Percentiles rank a stretch among this genome's conserved stretches.
phyloP scores from a whole-genome alignment of 2,329 filamentous ascomycete species.

The Trichophyton mentagrophytes region DNA sequence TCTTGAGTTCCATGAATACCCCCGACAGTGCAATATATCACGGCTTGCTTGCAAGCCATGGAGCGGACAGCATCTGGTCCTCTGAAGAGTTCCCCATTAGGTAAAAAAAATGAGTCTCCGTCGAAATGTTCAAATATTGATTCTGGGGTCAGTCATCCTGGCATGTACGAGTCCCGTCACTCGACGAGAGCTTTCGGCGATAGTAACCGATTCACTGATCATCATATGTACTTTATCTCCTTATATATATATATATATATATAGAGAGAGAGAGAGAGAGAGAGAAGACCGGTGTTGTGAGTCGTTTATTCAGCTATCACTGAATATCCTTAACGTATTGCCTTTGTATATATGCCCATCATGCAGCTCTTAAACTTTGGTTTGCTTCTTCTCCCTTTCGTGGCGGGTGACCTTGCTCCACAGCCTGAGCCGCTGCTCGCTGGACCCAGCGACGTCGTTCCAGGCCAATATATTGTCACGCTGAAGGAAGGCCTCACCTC shows the following conservation, averaged over 20 bases:
- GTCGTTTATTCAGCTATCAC: background rate
- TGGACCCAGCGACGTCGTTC: conserved; percentile 4
- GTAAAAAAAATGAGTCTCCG: background rate
- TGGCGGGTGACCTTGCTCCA: background rate
- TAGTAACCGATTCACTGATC: background rate
- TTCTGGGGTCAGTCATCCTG: background rate
- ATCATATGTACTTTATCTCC: background rate
- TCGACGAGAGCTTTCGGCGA: background rate
- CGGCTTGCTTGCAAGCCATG: background rate
- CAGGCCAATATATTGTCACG: conserved; percentile 9
- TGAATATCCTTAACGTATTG: background rate
- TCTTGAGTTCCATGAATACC: background rate
- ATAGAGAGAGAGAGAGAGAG: background rate
- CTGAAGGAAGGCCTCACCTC: conserved; percentile 8
- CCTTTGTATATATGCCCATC: background rate
- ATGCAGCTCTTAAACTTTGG: background rate
- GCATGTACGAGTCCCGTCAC: background rate
- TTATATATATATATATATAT: background rate
- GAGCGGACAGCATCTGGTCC: background rate
- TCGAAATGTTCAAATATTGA: background rate
- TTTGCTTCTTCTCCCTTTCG: background rate
- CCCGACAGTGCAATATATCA: background rate
- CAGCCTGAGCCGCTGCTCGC: background rate
- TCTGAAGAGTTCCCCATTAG: background rate
- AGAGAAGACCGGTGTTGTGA: background rate